Conservation (phyloP, 768 basidiomycete genomes). For the Infundibulicybe gibba region DNA sequence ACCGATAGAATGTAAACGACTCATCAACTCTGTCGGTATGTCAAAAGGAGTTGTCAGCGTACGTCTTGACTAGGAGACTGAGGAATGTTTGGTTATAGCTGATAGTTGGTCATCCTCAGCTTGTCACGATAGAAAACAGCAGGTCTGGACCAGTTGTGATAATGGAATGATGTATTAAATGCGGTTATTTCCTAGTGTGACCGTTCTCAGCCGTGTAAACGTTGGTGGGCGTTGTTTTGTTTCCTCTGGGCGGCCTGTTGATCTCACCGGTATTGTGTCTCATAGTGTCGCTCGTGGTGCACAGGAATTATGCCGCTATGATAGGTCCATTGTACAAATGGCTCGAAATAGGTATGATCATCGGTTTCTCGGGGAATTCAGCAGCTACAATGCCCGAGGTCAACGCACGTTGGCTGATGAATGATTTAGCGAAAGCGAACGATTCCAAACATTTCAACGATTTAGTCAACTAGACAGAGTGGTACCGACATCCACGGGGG, state of each 20-base stretch:
- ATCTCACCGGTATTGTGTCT: not conserved
- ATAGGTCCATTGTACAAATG: constrained; percentile 1
- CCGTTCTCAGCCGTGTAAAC: constrained; percentile 11
- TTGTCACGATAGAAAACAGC: constrained; percentile 15
- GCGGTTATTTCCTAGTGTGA: constrained; percentile 7
- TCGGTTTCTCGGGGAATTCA: too few species aligned
- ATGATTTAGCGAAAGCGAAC: not conserved
- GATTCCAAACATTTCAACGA: not conserved
- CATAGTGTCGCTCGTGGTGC: constrained; percentile 4
- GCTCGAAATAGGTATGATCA: too few species aligned
- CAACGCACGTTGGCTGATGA: too few species aligned
- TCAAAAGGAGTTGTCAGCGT: constrained; percentile 13
- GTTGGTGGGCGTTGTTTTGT: constrained; percentile 6
- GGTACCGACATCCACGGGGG: not conserved
- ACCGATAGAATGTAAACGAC: not conserved
- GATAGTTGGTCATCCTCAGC: constrained; percentile 4
- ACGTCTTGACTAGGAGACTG: not conserved
- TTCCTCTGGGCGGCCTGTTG: not conserved
- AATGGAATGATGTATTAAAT: too few species aligned
- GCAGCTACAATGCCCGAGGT: too few species aligned
- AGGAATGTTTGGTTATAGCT: too few species aligned
- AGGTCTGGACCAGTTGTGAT: constrained; percentile 2
- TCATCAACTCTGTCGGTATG: not conserved
- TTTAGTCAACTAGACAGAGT: not conserved
- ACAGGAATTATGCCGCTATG: constrained; percentile 5